Evolutionary conservation across 371 early-diverging fungal species (phyloP).

Genomic region (Pancytospora philotis): DNA sequence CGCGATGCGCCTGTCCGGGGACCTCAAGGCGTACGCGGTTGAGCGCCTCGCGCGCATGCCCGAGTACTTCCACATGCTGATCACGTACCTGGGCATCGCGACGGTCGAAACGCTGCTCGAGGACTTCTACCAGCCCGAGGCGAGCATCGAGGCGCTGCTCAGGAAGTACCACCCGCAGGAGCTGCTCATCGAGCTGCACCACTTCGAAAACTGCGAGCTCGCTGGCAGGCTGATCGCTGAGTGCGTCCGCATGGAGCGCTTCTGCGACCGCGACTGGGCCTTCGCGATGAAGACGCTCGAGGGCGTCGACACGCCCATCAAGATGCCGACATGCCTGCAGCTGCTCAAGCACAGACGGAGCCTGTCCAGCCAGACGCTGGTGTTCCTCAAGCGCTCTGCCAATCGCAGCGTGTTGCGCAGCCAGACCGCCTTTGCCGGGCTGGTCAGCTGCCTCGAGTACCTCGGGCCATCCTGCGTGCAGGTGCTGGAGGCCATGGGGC

Average conservation of each 20-base stretch:
- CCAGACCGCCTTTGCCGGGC: neutral
- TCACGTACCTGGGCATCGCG: slow-evolving; percentile 7
- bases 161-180: slow-evolving; percentile 14
- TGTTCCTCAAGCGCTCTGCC: neutral
- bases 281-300: slow-evolving; percentile 29
- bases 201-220: neutral
- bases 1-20: slow-evolving; percentile 8
- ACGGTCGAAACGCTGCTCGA: neutral
- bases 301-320: neutral
- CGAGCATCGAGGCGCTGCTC: slow-evolving; percentile 8
- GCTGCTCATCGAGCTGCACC: slow-evolving; percentile 22
- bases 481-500: too few species aligned
- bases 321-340: neutral
- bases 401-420: neutral
- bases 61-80: slow-evolving; percentile 16
- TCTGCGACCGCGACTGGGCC: slow-evolving; percentile 10
- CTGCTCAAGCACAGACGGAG: neutral
- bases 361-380: neutral
- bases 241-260: neutral
- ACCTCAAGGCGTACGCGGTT: slow-evolving; percentile 11
- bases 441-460: neutral
- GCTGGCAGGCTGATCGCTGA: slow-evolving; percentile 2
- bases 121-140: neutral
- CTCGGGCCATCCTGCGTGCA: neutral
- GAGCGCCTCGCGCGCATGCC: neutral